Evolutionary conservation across 1,139 yeast genomes (phyloP), one percentile per base, ranked within the genome.

Genomic region (Candida sanyaensis): DNA sequence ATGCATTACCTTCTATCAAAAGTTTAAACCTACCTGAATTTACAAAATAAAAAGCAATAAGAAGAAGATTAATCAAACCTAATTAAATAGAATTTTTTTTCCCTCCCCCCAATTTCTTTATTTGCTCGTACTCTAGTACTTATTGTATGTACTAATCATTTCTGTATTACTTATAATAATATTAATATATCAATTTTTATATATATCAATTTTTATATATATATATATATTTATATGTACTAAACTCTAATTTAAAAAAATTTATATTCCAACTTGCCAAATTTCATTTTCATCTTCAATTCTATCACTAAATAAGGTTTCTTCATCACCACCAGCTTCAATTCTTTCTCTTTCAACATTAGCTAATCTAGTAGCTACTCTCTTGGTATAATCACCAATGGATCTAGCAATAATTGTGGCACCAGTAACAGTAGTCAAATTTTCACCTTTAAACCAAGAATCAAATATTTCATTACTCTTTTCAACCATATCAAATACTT

Each of bases 321-420:
- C 96, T 13, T 78, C 89, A 62, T 91, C 97, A 51, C 97, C 97
- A 45, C 97, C 97, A 24, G 91, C 96, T 26, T 80, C 86, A 30
- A 89, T 77, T 70, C 96, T 81, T 58, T 89, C 97, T 60, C 92
- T 79, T 65, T 91, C 97, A 45, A 88, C 91, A 31, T 73, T 74
- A 0, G 97, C 97, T 57, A 92, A 78, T 65, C 97, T 80, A 48
- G 76, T 63, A 12, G 88, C 97, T 37, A 92, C 97, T 67, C 98
- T 82, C 69, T 81, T 87, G 5, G 96, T 88, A 66, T 89, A 92
- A 61, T 92, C 98, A 32, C 86, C 83, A 52, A 92, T 79, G 0
- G 96, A 88, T 64, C 97, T 79, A 45, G 85, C 72, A 58, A 78
- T 86, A 41, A 86, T 68, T 0, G 70, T 56, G n/a, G 77, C 64